phyloP scores from a whole-genome alignment of 371 early-diverging fungal genomes.

The Batrachochytrium dendrobatidis region DNA sequence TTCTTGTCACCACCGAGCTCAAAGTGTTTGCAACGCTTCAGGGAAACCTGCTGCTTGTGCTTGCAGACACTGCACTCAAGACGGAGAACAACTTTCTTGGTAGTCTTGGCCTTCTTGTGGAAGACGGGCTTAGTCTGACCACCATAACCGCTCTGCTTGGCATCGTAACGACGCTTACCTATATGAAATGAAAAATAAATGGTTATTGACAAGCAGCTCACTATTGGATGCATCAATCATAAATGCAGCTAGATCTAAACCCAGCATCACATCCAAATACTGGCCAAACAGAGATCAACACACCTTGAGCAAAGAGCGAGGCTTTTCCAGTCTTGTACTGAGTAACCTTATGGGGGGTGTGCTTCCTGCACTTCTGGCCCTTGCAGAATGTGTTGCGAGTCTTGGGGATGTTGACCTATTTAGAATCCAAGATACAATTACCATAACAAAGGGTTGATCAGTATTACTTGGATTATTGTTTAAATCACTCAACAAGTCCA shows the following conservation, averaged over 20 bases:
- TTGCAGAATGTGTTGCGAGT: slow-evolving; percentile 97
- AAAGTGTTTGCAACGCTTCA: slow-evolving; percentile 99
- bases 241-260: not conserved
- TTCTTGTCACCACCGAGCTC: slow-evolving; percentile 99
- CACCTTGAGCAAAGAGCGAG: slow-evolving; percentile 92
- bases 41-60: slow-evolving; percentile 86
- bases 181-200: not conserved
- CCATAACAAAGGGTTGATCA: too few species aligned
- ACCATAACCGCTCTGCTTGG: slow-evolving; percentile 75
- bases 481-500: too few species aligned
- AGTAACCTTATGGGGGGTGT: slow-evolving; percentile 98
- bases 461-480: too few species aligned
- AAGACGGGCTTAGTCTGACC: slow-evolving; percentile 99
- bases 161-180: slow-evolving; percentile 67
- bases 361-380: slow-evolving; percentile 92
- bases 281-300: not conserved
- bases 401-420: slow-evolving; percentile 95
- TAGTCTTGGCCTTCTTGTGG: slow-evolving; percentile 90
- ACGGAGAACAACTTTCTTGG: slow-evolving; percentile 98
- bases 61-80: slow-evolving; percentile 98
- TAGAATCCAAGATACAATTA: too few species aligned
- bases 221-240: slow-evolving; percentile 2
- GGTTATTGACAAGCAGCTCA: not conserved
- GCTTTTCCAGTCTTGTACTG: slow-evolving; percentile 99
- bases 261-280: not conserved